Base-by-base conservation (phyloP, 2,329 filamentous ascomycete genomes). In the Rhynchosporium agropyri region DNA sequence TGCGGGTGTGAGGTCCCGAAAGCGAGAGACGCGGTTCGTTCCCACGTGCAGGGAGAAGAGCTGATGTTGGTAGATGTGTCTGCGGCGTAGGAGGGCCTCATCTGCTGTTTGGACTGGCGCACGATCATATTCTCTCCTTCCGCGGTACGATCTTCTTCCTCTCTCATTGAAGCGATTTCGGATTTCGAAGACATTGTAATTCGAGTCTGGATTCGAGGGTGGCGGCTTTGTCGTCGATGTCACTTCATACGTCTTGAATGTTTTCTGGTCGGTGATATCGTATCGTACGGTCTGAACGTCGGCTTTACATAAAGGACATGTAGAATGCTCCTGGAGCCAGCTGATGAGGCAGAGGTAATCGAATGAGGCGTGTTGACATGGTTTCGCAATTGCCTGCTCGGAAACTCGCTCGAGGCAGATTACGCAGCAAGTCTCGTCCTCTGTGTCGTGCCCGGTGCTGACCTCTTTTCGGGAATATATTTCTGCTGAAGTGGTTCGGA, bases 21-120 rank as follows among this genome's bases (percentile, higher is more conserved):
- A 95, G 31, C 84, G 83, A 0, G 91, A 95, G n/a, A 88, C 76
- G 0, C 85, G 84, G 73, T 95, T 97, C 1, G 89, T 86, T 50
- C 93, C 94, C 4, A 97, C 85, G 70, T 96, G 91, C 1, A 91
- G 82, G 2, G 91, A 94, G 76, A 87, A 95, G 3, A 90, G 83
- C 43, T 86, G 80, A 64, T 88, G 77, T 26, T 83, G 81, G 74
- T 98, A 97, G 67, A 98, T 81, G 28, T 87, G 77, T 63, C 89
- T 85, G 7, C 94, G 88, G 13, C 83, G 82, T 12, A 81, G 75
- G 12, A 74, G 54, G 3, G 72, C 70, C 43, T 73, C 68, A 48
- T 74, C 68, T 7, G 64, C 56, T 15, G 69, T 69, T 2, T 63
- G 65, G 1, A 42, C 33, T 29, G 65, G 36, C 15, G 55, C 45